Evolutionary conservation across 345 rosid species (phyloP).

Genomic region (Gossypium rotundifolium): DNA sequence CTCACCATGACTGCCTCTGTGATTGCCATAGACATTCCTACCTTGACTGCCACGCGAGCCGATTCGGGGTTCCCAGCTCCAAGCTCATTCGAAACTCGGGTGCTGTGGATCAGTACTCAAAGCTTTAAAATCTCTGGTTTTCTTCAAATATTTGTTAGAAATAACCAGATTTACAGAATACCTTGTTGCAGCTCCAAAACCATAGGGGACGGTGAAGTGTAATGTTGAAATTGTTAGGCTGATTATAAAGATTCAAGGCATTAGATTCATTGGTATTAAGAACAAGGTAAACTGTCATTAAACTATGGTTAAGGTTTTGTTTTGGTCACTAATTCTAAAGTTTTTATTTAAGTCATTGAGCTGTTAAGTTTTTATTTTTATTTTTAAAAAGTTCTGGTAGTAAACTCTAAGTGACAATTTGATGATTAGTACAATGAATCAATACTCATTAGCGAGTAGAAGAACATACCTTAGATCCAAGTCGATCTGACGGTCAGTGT

Average conservation of each 20-base stretch:
- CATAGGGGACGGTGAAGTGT: constrained; percentile 7
- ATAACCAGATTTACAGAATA: not conserved
- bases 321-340: too few species aligned
- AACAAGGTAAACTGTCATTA: too few species aligned
- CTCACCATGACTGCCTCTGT: constrained; percentile 5
- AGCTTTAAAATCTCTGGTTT: not conserved
- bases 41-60: constrained; percentile 3
- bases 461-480: too few species aligned
- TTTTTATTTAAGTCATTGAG: too few species aligned
- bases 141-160: not conserved
- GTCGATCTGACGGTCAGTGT: too few species aligned
- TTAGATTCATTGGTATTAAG: not conserved
- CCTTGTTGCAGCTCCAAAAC: constrained; percentile 9
- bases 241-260: not conserved
- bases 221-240: constrained; percentile 6
- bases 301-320: too few species aligned
- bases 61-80: constrained; percentile 9
- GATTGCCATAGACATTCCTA: not conserved
- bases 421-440: too few species aligned
- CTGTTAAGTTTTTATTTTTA: too few species aligned
- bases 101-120: constrained; percentile 19
- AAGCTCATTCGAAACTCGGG: constrained; percentile 20
- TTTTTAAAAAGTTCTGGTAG: too few species aligned
- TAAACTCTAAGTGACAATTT: too few species aligned
- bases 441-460: too few species aligned